Conservation (phyloP, 345 rosid genomes). For the Alliaria petiolata region DNA sequence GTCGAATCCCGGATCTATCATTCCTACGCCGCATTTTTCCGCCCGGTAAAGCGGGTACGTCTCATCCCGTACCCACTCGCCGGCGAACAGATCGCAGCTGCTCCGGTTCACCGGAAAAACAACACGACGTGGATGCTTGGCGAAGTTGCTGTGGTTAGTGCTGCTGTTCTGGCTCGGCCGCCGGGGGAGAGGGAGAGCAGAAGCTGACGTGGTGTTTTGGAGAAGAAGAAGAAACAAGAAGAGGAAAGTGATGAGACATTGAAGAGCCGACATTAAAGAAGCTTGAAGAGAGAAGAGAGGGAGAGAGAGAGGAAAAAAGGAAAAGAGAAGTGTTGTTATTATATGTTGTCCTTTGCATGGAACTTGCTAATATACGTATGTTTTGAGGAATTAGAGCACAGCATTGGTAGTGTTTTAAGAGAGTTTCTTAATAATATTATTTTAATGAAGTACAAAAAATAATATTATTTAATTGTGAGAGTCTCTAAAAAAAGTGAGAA, state of each 20-base stretch:
- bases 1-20: slow-evolving; percentile 73
- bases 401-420: too few relatives aligned
- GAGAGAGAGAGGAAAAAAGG: background rate
- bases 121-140: slow-evolving; percentile 18
- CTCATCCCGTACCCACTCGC: slow-evolving; percentile 74
- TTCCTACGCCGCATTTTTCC: slow-evolving; percentile 47
- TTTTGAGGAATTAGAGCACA: too few relatives aligned
- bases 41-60: slow-evolving; percentile 65
- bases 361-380: slow-evolving; percentile 14
- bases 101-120: slow-evolving; percentile 28
- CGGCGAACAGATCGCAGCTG: slow-evolving; percentile 52
- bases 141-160: slow-evolving; percentile 19
- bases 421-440: too few relatives aligned
- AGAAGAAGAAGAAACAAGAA: slow-evolving; percentile 16
- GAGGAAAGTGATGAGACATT: slow-evolving; percentile 23
- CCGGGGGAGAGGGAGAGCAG: slow-evolving; percentile 4
- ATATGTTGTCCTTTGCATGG: slow-evolving; percentile 27
- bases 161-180: background rate
- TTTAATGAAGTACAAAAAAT: too few relatives aligned
- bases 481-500: too few relatives aligned
- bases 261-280: slow-evolving; percentile 26
- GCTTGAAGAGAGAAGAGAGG: background rate
- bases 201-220: slow-evolving; percentile 15
- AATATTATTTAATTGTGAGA: too few relatives aligned
- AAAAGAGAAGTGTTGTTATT: slow-evolving; percentile 13